Conservation (phyloP, 441 rosid species). For the Isatis lusitanica region DNA sequence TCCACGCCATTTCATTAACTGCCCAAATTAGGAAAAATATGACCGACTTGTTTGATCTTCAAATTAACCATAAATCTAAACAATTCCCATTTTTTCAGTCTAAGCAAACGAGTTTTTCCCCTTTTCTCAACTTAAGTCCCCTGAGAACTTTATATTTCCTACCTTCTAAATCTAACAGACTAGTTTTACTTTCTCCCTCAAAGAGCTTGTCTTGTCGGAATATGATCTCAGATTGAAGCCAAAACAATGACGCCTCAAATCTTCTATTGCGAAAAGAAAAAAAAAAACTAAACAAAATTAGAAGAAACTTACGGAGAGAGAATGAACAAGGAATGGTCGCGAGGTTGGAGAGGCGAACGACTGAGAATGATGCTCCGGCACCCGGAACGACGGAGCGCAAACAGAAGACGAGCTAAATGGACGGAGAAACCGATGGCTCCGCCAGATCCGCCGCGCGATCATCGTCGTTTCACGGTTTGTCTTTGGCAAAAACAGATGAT, state of each 20-base stretch:
- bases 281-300: neutral
- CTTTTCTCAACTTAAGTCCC: neutral
- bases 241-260: neutral
- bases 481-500: constrained; percentile 1
- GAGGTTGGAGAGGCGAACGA: constrained; percentile 17
- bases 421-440: constrained; percentile 32
- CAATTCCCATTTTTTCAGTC: neutral
- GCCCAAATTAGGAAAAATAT: neutral
- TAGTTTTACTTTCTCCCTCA: neutral
- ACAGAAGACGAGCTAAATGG: constrained; percentile 26
- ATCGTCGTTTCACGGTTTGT: constrained; percentile 11
- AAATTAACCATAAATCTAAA: neutral
- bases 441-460: constrained; percentile 40
- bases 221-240: neutral
- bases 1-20: constrained; percentile 32
- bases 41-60: neutral
- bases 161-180: neutral
- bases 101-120: neutral
- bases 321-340: neutral
- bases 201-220: constrained; percentile 3
- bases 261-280: neutral
- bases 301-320: constrained; percentile 23
- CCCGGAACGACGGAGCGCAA: constrained; percentile 12
- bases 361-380: constrained; percentile 18
- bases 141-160: neutral